Conservation (phyloP, 371 early-diverging fungal genomes). For the Haplosporangium sp. region DNA sequence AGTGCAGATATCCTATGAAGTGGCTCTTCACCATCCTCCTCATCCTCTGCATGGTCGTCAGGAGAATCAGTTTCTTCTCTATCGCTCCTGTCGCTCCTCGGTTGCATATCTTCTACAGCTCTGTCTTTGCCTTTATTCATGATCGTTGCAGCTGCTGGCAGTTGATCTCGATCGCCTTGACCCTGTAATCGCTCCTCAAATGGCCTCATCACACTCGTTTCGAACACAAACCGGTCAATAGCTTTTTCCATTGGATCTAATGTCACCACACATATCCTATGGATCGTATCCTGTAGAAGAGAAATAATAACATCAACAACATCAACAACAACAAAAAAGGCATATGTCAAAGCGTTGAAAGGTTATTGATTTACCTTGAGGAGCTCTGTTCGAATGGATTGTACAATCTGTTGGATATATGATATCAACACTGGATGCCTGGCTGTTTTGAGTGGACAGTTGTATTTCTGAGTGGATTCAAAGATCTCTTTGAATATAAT, state of each 20-base stretch:
- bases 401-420: slow-evolving; percentile 36
- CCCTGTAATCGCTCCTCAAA: slow-evolving; percentile 10
- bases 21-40: slow-evolving; percentile 18
- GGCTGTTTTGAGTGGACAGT: slow-evolving; percentile 42
- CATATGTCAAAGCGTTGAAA: no score
- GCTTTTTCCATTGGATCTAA: slow-evolving; percentile 18
- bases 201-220: slow-evolving; percentile 26
- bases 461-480: slow-evolving; percentile 46
- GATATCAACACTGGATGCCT: slow-evolving; percentile 34
- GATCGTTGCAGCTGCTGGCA: no score
- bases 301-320: no score
- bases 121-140: slow-evolving; percentile 33
- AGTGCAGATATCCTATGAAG: slow-evolving; percentile 2
- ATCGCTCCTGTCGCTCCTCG: neutral
- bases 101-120: slow-evolving; percentile 4
- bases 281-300: slow-evolving; percentile 24
- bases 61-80: neutral
- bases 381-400: slow-evolving; percentile 30
- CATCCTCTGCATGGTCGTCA: neutral
- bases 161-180: neutral
- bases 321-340: neutral
- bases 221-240: slow-evolving; percentile 47
- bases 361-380: slow-evolving; percentile 10
- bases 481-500: slow-evolving; percentile 24
- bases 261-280: slow-evolving; percentile 41